These are phyloP conservation scores for Podospora sp. DNA, from an alignment of 495 filamentous ascomycete species.

Conservation along the genomic window DNA sequence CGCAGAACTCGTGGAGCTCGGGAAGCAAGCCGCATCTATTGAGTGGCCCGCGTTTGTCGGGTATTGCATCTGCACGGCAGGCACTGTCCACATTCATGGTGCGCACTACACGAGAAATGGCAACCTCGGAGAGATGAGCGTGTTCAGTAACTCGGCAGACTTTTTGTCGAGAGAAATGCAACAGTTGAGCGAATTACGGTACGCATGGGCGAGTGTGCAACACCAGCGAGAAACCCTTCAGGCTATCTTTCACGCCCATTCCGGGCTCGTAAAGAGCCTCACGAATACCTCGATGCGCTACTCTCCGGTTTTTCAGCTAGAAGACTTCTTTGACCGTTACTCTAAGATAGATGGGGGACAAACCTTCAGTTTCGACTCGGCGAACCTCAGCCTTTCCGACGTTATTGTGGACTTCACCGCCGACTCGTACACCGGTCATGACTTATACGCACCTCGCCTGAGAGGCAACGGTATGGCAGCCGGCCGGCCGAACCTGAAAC, in stretches of 20 bases:
- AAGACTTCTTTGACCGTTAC: conserved; percentile 86
- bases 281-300: conserved; percentile 62
- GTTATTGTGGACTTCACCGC: conserved; percentile 51
- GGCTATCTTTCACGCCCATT: conserved; percentile 70
- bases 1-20: conserved; percentile 78
- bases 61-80: conserved; percentile 80
- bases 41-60: conserved; percentile 84
- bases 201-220: conserved; percentile 74
- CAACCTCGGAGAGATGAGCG: conserved; percentile 60
- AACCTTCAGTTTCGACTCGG: conserved; percentile 53
- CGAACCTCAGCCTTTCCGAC: conserved; percentile 57
- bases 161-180: conserved; percentile 78
- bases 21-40: conserved; percentile 62
- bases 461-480: conserved; percentile 25
- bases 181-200: conserved; percentile 71
- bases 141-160: conserved; percentile 60
- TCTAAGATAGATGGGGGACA: conserved; percentile 46
- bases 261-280: conserved; percentile 71
- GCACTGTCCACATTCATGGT: conserved; percentile 83
- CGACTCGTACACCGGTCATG: conserved; percentile 50
- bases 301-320: conserved; percentile 76
- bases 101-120: conserved; percentile 70
- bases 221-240: conserved; percentile 78
- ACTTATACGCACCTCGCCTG: conserved; percentile 43
- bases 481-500: conserved; percentile 44